Evolutionary conservation across 306 rosid genomes (phyloP).

Genomic region (Crotalaria pallida): DNA sequence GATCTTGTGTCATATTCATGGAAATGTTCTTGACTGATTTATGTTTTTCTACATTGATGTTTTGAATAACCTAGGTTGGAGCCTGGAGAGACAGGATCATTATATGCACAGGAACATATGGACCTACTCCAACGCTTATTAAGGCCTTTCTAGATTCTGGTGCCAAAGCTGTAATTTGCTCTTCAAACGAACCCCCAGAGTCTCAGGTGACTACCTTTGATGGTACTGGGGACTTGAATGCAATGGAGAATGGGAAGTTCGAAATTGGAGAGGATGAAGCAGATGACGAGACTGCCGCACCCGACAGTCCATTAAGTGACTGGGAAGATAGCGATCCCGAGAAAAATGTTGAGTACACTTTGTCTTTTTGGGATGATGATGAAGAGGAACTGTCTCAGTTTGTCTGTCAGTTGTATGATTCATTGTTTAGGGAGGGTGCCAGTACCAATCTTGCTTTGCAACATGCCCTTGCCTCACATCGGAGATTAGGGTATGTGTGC

Average conservation of each 20-base stretch:
- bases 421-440: conserved; percentile 71
- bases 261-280: conserved; percentile 92
- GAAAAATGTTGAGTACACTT: conserved; percentile 39
- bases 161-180: conserved; percentile 88
- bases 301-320: conserved; percentile 77
- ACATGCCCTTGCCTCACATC: conserved; percentile 75
- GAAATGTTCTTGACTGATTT: conserved; percentile 11
- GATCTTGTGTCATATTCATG: neutral
- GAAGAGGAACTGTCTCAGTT: conserved; percentile 88
- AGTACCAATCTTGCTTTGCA: conserved; percentile 64
- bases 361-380: conserved; percentile 56
- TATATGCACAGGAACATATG: conserved; percentile 76
- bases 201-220: conserved; percentile 40
- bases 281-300: conserved; percentile 62
- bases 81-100: conserved; percentile 98
- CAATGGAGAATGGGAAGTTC: conserved; percentile 69
- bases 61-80: conserved; percentile 67
- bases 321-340: conserved; percentile 93
- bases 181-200: conserved; percentile 78
- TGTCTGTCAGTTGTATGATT: conserved; percentile 68
- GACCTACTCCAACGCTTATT: conserved; percentile 64
- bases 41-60: conserved; percentile 16
- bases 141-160: conserved; percentile 82
- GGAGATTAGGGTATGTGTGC: conserved; percentile 78
- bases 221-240: conserved; percentile 53